phyloP scores from a whole-genome alignment of 2,329 filamentous ascomycete genomes.

The Teratosphaeria epicoccoides region DNA sequence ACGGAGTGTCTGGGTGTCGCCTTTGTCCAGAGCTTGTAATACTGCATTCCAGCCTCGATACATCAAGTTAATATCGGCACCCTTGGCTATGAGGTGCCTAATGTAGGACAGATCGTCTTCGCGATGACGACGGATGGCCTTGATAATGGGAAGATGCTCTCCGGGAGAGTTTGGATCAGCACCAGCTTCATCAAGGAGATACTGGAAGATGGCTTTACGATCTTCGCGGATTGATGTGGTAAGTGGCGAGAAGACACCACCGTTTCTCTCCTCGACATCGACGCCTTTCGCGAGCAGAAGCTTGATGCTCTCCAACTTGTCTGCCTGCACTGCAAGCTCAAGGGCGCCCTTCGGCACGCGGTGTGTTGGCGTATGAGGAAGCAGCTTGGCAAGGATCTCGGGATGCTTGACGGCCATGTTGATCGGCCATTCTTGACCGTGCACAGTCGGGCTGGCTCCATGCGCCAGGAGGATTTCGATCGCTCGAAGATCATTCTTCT shows the following conservation, averaged over 20 bases:
- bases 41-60: constrained; percentile 57
- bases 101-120: constrained; percentile 50
- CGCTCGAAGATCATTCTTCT: constrained; percentile 48
- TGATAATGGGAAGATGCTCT: constrained; percentile 61
- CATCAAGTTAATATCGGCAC: constrained; percentile 57
- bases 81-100: constrained; percentile 50
- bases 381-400: constrained; percentile 47
- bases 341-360: constrained; percentile 56
- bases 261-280: constrained; percentile 60
- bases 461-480: constrained; percentile 48
- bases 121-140: constrained; percentile 51
- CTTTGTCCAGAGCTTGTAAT: constrained; percentile 56
- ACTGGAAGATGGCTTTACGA: constrained; percentile 49
- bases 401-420: constrained; percentile 58
- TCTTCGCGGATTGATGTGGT: constrained; percentile 58
- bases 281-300: constrained; percentile 54
- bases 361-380: constrained; percentile 47
- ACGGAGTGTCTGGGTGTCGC: constrained; percentile 44
- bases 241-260: constrained; percentile 59
- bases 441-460: constrained; percentile 51
- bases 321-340: constrained; percentile 56
- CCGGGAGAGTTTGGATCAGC: constrained; percentile 58
- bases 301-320: constrained; percentile 57
- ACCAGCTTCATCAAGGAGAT: constrained; percentile 49
- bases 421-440: constrained; percentile 60